Base-by-base conservation (phyloP, 2,329 filamentous ascomycete species). In the Trichoderma endophyticum region DNA sequence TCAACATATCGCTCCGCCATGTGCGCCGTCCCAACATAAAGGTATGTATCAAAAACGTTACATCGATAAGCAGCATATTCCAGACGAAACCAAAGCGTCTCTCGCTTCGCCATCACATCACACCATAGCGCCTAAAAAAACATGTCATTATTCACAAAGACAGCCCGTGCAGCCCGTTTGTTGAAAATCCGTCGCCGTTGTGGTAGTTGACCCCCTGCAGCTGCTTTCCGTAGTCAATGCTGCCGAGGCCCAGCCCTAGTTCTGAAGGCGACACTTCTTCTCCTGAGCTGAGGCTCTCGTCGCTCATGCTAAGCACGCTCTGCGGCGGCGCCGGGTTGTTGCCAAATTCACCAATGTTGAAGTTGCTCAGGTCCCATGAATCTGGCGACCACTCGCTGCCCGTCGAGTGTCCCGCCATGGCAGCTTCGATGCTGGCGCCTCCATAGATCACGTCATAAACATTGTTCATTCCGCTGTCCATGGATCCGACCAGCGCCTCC, bases 381-480 rank as follows among this genome's bases (percentile, higher is more conserved):
- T 89, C 87, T 0, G 87, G 86, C 2, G 87, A 87, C 89, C 88
- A 90, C 66, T 83, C 83, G 24, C 79, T 80, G 48, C 80, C 77
- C 62, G 78, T 78, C 15, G 82, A 79, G 1, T 80, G 76, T n/a
- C 81, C 82, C 0, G 84, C 78, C 21, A 85, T 81, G 12, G 85
- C 81, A 26, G 86, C 83, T 39, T 85, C 82, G 73, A 84, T 81
- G 60, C 84, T 85, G 11, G 87, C 86, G 0, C 92, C 92, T 48
- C 92, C 92, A 75, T 94, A 94, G 70, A 94, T 93, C 54, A 91
- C 91, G 78, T 94, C 91, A 80, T 93, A 96, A n/a, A 97, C 91
- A 78, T 95, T 97, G 69, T 91, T 89, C 75, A 91, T 88, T 0
- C 93, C 93, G 43, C 90, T 90, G 76, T 97, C 94, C 79, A 97